Base-by-base conservation (phyloP, 192 early-diverging fungal genomes). In the Blastocladiella britannica region DNA sequence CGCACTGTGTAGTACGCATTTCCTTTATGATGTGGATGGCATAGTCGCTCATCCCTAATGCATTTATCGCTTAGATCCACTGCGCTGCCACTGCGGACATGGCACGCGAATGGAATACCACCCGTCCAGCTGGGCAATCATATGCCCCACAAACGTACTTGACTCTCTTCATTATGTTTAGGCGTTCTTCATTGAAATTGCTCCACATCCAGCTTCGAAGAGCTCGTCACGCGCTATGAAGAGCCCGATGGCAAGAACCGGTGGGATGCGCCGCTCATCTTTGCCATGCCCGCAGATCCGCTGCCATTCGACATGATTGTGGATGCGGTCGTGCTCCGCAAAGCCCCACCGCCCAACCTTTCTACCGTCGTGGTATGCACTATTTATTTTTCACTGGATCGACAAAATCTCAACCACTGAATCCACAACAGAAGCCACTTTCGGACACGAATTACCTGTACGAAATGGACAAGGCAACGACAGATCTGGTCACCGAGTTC, bases 191-290 rank as follows among this genome's bases (percentile, higher is more conserved):
- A n/a, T n/a, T n/a, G n/a, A n/a, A n/a, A n/a, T n/a, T n/a, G n/a
- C n/a, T n/a, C n/a, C n/a, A 6, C 31, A 7, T 1, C 53, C 55
- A 77, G 77, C 26, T 81, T 92, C 56, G 85, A 87, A 7, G 81
- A 90, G 53, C 74, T 98, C 37, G 63, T 82, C 7, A 79, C 82
- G 43, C 72, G 95, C 28, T 95, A 88, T 53, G 95, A 99, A 75
- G 95, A 99, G 57, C 94, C 92, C 26, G 86, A 94, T 59, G 74
- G 76, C 5, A 67, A 77, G 9, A 87, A 88, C 63, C 74, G 86
- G 52, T 99, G 95, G 95, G 95, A 99, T 67, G 81, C 88, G 1
- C 95, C 95, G 22, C 70, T 98, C n/a, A 92, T 94, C 59, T 87
- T 87, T 0, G 64, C 95, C 5, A 69, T 90, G 8, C 84, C 83